Conservation (phyloP, 768 basidiomycete species). For the Piloderma croceum region DNA sequence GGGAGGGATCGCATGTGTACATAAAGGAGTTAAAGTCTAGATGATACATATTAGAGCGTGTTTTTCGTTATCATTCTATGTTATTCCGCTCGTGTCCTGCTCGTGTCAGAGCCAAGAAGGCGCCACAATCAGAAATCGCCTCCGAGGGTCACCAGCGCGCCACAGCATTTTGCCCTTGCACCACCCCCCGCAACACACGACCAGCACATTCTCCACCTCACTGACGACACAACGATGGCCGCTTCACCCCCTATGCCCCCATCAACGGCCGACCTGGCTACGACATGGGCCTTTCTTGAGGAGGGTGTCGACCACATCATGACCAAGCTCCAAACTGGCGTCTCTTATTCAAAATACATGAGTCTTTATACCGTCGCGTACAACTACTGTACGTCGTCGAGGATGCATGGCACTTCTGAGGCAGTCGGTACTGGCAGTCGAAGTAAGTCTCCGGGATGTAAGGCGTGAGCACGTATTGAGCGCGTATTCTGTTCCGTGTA, state of each 20-base stretch:
- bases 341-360: slow-evolving; percentile 89
- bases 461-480: slow-evolving; percentile 2
- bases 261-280: slow-evolving; percentile 62
- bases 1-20: slow-evolving; percentile 84
- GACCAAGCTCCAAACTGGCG: slow-evolving; percentile 84
- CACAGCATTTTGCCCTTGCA: slow-evolving; percentile 3
- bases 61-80: no score
- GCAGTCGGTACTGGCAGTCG: slow-evolving; percentile 54
- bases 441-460: slow-evolving; percentile 42
- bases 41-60: no score
- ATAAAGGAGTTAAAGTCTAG: slow-evolving; percentile 77
- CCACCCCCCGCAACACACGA: no score
- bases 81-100: no score
- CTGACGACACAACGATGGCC: no score
- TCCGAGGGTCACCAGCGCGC: no score
- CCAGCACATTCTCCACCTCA: no score
- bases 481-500: slow-evolving; percentile 25
- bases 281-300: slow-evolving; percentile 86
- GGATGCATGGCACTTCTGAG: slow-evolving; percentile 55
- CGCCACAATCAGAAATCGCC: no score
- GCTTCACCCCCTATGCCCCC: no score
- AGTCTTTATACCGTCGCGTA: slow-evolving; percentile 89
- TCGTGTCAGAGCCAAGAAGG: no score
- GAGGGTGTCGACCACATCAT: slow-evolving; percentile 89
- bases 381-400: slow-evolving; percentile 94